Conservation (phyloP, 371 early-diverging fungal genomes). For the Rhizopus stolonifer region DNA sequence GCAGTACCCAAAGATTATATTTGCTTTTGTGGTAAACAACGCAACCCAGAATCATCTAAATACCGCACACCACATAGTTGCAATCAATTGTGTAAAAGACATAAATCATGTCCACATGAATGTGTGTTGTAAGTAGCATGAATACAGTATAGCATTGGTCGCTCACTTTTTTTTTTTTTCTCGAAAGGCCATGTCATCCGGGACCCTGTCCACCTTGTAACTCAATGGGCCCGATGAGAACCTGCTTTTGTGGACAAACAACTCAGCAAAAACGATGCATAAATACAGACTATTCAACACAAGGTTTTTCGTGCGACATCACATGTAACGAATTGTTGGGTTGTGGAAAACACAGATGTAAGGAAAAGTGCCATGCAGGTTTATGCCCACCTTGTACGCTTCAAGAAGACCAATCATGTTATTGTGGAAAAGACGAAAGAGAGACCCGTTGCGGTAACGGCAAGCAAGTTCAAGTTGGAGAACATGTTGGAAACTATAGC, state of each 20-base stretch:
- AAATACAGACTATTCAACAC: conserved; percentile 63
- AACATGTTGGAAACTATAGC: conserved; percentile 56
- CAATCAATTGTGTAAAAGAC: conserved; percentile 70
- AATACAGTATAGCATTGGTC: neutral
- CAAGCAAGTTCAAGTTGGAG: conserved; percentile 28
- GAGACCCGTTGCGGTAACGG: conserved; percentile 64
- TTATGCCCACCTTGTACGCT: conserved; percentile 66
- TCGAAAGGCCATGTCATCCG: conserved; percentile 81
- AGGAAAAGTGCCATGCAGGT: conserved; percentile 66
- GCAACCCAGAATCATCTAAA: conserved; percentile 64
- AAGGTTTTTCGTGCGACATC: conserved; percentile 64
- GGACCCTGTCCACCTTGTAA: conserved; percentile 94
- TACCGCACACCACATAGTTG: conserved; percentile 85
- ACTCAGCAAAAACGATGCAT: conserved; percentile 65
- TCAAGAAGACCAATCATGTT: conserved; percentile 61
- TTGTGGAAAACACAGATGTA: conserved; percentile 72
- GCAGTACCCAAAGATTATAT: conserved; percentile 69
- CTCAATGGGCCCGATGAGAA: conserved; percentile 67
- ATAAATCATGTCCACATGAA: conserved; percentile 64
- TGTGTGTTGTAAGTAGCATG: conserved; percentile 59
- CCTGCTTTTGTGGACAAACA: conserved; percentile 82
- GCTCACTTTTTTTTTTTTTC: neutral
- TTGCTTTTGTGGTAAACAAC: conserved; percentile 89
- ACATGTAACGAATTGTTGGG: conserved; percentile 70
- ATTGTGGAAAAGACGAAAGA: conserved; percentile 68